Percentiles rank a stretch among this genome's conserved stretches.
These are phyloP conservation scores for Primulina eburnea DNA, from an alignment of 257 asterid species.

Conservation along the genomic window DNA sequence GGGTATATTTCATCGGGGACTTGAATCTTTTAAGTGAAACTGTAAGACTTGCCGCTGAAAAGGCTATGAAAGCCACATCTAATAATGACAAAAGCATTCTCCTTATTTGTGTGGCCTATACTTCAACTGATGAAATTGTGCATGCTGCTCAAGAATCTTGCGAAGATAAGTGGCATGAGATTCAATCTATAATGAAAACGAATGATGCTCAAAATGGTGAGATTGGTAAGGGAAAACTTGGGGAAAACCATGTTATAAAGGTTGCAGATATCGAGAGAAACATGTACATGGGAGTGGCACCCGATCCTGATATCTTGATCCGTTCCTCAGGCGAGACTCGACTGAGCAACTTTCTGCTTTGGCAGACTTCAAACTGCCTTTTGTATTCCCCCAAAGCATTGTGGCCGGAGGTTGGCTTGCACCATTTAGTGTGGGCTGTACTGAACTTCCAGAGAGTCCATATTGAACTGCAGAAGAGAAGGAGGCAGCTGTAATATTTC, in stretches of 20 bases:
- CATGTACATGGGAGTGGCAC: constrained; percentile 66
- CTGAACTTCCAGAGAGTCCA: constrained; percentile 51
- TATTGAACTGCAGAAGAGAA: constrained; percentile 48
- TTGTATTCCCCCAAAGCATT: constrained; percentile 56
- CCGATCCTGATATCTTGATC: constrained; percentile 66
- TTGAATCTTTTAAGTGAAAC: constrained; percentile 48
- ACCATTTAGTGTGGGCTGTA: constrained; percentile 71
- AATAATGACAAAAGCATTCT: constrained; percentile 41
- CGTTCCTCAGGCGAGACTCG: constrained; percentile 54
- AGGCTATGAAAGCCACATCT: constrained; percentile 61
- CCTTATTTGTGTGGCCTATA: constrained; percentile 59
- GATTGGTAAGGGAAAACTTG: constrained; percentile 18
- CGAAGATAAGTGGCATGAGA: constrained; percentile 29
- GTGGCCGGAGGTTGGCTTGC: constrained; percentile 76
- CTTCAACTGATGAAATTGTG: constrained; percentile 68
- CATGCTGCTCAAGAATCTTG: constrained; percentile 54
- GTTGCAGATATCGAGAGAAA: constrained; percentile 55
- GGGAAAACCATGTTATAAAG: constrained; percentile 25
- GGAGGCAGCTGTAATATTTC: constrained; percentile 30
- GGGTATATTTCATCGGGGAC: constrained; percentile 64
- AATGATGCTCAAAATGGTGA: constrained; percentile 9
- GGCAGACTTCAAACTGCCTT: constrained; percentile 67
- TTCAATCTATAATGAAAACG: constrained; percentile 5
- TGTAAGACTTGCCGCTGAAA: constrained; percentile 56
- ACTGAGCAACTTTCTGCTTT: constrained; percentile 64